Evolutionary conservation across 2,329 filamentous ascomycete species (phyloP).

Genomic region (Penicillium paneum): DNA sequence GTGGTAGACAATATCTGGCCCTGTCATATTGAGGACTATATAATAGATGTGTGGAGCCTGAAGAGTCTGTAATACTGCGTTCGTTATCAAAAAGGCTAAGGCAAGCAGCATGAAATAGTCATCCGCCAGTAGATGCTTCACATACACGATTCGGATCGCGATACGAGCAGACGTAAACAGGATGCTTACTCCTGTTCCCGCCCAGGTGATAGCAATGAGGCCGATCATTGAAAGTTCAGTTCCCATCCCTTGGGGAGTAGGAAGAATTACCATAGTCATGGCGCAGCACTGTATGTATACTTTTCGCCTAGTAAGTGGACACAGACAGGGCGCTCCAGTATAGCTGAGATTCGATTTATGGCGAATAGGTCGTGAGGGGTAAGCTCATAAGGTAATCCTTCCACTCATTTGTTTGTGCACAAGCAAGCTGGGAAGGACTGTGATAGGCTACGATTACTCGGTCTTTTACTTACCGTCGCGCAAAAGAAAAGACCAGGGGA

Average conservation of each 20-base stretch:
- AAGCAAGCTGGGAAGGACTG: neutral
- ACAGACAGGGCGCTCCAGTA: neutral
- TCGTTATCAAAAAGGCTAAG: too few relatives aligned
- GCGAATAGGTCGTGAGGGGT: too few relatives aligned
- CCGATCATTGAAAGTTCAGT: constrained; percentile 12
- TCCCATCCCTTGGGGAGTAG: constrained; percentile 8
- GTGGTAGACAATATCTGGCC: too few relatives aligned
- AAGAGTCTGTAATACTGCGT: too few relatives aligned
- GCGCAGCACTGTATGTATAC: neutral
- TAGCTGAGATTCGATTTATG: neutral
- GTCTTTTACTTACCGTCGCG: too few relatives aligned
- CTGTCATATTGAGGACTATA: too few relatives aligned
- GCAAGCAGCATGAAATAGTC: too few relatives aligned
- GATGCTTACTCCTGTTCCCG: constrained; percentile 16
- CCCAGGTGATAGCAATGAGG: constrained; percentile 20
- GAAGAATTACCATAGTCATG: neutral
- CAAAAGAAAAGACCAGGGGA: neutral
- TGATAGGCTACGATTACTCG: neutral
- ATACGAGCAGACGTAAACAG: constrained; percentile 14
- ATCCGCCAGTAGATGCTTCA: too few relatives aligned
- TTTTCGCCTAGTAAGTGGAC: neutral
- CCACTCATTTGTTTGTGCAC: neutral
- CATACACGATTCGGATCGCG: constrained; percentile 13
- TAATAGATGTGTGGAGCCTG: too few relatives aligned
- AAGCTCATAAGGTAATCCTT: neutral